phyloP scores from a whole-genome alignment of 305 asterid genomes.

The Petunia hybrid region DNA sequence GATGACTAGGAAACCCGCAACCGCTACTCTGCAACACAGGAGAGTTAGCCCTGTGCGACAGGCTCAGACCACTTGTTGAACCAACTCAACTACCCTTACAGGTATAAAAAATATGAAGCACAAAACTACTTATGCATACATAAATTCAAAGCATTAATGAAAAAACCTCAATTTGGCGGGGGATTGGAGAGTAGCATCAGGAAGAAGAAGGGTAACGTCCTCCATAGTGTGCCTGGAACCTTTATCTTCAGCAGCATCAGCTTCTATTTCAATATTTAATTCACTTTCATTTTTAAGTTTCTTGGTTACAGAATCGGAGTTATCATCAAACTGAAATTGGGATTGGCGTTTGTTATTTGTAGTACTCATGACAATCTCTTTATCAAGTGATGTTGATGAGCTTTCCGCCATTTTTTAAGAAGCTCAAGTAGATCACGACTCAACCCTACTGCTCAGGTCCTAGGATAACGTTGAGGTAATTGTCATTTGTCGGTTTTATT shows the following conservation, averaged over 20 bases:
- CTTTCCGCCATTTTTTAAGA: background rate
- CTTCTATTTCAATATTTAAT: slow-evolving; percentile 54
- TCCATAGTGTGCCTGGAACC: slow-evolving; percentile 86
- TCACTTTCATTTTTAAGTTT: slow-evolving; percentile 26
- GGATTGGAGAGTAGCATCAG: slow-evolving; percentile 56
- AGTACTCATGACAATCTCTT: background rate
- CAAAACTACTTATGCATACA: background rate
- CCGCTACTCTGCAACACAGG: no score
- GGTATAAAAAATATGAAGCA: no score
- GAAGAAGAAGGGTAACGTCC: slow-evolving; percentile 79
- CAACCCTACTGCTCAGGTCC: background rate
- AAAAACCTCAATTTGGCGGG: slow-evolving; percentile 57
- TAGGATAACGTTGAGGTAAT: background rate
- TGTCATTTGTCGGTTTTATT: no score
- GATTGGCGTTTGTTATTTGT: slow-evolving; percentile 24
- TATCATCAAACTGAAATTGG: background rate
- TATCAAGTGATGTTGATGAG: background rate
- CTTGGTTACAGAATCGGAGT: slow-evolving; percentile 4
- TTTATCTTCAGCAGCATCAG: slow-evolving; percentile 85
- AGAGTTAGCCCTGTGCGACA: no score
- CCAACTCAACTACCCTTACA: no score
- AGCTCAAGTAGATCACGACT: background rate
- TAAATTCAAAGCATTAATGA: slow-evolving; percentile 9
- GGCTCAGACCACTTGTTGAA: no score
- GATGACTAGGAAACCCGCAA: no score